Evolutionary conservation across 2,329 filamentous ascomycete species (phyloP).

Genomic region (Coniochaeta sp.): DNA sequence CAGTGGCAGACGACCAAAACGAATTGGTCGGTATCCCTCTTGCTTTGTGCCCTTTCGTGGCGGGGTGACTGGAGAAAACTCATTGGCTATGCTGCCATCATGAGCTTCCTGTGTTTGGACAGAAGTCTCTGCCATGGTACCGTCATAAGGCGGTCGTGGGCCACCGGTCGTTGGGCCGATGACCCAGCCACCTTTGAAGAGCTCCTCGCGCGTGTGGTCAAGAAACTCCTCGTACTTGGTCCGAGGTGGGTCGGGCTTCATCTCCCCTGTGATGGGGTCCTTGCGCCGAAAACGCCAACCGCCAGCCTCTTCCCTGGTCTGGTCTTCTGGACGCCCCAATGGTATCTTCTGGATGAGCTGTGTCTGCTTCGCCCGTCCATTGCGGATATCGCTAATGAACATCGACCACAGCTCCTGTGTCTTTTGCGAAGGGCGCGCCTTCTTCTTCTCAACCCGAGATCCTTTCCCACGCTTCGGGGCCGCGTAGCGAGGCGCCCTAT

Average conservation of each 20-base stretch:
- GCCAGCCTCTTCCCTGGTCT: not conserved
- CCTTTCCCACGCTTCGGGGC: not conserved
- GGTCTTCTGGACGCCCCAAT: not conserved
- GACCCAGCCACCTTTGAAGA: not conserved
- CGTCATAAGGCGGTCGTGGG: not conserved
- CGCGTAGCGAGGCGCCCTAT: not conserved
- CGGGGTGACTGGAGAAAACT: not conserved
- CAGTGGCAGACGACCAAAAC: not conserved
- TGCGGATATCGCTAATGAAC: not conserved
- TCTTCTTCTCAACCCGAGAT: not conserved
- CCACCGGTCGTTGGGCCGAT: not conserved
- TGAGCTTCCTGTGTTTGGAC: not conserved
- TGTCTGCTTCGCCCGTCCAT: not conserved
- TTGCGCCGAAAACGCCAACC: not conserved
- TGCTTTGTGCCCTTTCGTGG: not conserved
- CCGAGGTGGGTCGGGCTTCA: not conserved
- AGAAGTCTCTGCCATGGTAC: not conserved
- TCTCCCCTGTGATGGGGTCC: not conserved
- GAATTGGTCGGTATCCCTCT: not conserved
- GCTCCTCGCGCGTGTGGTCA: not conserved
- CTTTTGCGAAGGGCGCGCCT: not conserved
- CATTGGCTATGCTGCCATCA: not conserved
- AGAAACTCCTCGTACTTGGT: slow-evolving; percentile 1
- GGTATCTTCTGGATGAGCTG: not conserved
- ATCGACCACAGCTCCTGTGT: not conserved